Evolutionary conservation across 1,139 yeast genomes (phyloP).

Genomic region (Debaryomyces psychrophilus): DNA sequence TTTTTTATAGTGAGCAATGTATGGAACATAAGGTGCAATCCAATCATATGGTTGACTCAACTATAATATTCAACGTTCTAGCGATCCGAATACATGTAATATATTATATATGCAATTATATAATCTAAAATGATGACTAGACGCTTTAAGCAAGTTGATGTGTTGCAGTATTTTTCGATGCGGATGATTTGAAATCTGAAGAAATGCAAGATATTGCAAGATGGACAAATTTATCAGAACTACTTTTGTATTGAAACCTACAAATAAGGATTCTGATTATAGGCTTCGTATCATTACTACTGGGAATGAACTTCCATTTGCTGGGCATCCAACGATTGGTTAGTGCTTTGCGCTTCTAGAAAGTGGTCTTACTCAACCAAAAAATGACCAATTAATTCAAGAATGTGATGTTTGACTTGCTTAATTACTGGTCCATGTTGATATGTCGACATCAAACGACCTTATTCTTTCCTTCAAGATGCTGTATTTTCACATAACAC

Average conservation of each 20-base stretch:
- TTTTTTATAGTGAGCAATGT: too few relatives aligned
- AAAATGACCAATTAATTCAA: slow-evolving; percentile 36
- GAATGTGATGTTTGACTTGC: slow-evolving; percentile 50
- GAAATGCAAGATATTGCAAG: slow-evolving; percentile 50
- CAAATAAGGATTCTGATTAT: slow-evolving; percentile 41
- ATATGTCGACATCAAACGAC: slow-evolving; percentile 11
- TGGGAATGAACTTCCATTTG: slow-evolving; percentile 52
- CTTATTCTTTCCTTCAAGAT: slow-evolving; percentile 23
- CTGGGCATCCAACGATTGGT: slow-evolving; percentile 65
- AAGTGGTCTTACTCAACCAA: slow-evolving; percentile 26
- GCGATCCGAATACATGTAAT: neutral
- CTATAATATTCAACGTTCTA: too few relatives aligned
- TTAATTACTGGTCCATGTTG: slow-evolving; percentile 26
- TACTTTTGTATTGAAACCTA: slow-evolving; percentile 48
- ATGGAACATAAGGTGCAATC: too few relatives aligned
- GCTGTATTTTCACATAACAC: slow-evolving; percentile 27
- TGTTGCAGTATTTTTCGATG: slow-evolving; percentile 52
- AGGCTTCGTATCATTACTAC: slow-evolving; percentile 53
- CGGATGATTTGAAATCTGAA: slow-evolving; percentile 31
- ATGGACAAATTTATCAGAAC: slow-evolving; percentile 64
- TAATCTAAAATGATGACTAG: slow-evolving; percentile 1
- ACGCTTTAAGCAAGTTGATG: slow-evolving; percentile 53
- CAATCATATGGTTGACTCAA: too few relatives aligned
- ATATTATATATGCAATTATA: neutral
- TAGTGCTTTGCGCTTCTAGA: slow-evolving; percentile 48